These are phyloP conservation scores for Neofusicoccum kwambonambiense DNA, from an alignment of 2,329 filamentous ascomycete species.

Conservation along the genomic window DNA sequence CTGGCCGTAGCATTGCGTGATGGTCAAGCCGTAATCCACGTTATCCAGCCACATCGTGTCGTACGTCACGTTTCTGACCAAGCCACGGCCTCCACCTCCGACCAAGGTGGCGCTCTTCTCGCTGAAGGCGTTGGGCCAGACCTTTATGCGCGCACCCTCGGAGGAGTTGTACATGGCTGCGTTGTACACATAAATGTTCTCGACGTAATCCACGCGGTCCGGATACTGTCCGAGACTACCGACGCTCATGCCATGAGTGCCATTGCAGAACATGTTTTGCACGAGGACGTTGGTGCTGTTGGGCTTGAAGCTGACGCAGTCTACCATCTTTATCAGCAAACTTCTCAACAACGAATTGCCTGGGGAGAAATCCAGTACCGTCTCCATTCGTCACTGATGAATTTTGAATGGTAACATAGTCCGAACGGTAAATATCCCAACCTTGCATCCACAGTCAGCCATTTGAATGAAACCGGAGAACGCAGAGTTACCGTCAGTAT, in stretches of 20 bases:
- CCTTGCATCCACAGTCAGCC: neutral
- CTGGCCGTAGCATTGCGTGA: slow-evolving; percentile 65
- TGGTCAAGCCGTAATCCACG: slow-evolving; percentile 63
- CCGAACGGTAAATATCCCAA: slow-evolving; percentile 1
- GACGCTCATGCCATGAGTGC: slow-evolving; percentile 70
- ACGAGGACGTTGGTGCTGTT: slow-evolving; percentile 69
- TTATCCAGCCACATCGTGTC: slow-evolving; percentile 60
- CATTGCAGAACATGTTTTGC: slow-evolving; percentile 65
- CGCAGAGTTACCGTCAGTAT: neutral
- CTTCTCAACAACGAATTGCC: no score
- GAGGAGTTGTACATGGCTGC: slow-evolving; percentile 42
- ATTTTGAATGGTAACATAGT: slow-evolving; percentile 62
- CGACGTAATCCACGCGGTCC: slow-evolving; percentile 63
- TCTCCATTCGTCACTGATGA: slow-evolving; percentile 64
- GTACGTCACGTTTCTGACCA: slow-evolving; percentile 66
- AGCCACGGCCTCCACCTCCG: slow-evolving; percentile 37
- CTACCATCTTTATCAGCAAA: neutral
- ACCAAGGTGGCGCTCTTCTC: slow-evolving; percentile 38
- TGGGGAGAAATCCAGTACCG: slow-evolving; percentile 25
- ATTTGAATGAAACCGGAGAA: no score
- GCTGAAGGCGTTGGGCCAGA: slow-evolving; percentile 65
- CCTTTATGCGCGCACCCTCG: slow-evolving; percentile 70
- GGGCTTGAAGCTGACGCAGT: slow-evolving; percentile 73
- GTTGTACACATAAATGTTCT: slow-evolving; percentile 57
- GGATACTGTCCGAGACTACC: slow-evolving; percentile 68